A percentile compares a stretch with the other conserved stretches of the same genome.
Evolutionary conservation across 495 filamentous ascomycete species (phyloP).

Genomic region (Podospora australis): DNA sequence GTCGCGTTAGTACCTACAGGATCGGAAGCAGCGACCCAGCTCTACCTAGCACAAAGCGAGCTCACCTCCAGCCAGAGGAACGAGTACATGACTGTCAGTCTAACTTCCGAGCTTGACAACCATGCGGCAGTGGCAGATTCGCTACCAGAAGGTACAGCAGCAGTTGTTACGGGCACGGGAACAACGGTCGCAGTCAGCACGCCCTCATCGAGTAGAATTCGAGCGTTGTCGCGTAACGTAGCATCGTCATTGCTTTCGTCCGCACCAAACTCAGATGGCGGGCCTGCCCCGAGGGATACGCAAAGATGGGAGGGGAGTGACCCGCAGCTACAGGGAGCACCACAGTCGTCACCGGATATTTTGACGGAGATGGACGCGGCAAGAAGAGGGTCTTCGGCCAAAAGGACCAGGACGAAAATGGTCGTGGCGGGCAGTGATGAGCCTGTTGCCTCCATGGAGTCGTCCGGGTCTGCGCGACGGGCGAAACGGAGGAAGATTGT

Average conservation of each 20-base stretch:
- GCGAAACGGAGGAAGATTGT: background rate
- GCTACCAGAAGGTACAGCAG: background rate
- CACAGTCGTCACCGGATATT: constrained; percentile 19
- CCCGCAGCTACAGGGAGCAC: too few species aligned
- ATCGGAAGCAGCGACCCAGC: constrained; percentile 6
- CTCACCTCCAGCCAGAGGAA: constrained; percentile 27
- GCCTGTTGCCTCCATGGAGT: too few species aligned
- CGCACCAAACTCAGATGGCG: too few species aligned
- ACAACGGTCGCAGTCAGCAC: too few species aligned
- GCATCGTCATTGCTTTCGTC: too few species aligned
- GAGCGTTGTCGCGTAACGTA: too few species aligned
- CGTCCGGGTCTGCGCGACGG: too few species aligned
- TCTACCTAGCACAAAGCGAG: constrained; percentile 22
- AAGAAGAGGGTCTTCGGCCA: background rate
- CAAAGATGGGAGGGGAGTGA: too few species aligned
- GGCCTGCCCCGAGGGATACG: too few species aligned
- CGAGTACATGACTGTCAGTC: constrained; percentile 17
- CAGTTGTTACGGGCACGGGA: background rate
- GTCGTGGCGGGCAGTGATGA: too few species aligned
- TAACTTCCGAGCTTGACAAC: constrained; percentile 10
- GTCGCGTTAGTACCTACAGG: constrained; percentile 1
- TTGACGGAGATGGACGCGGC: constrained; percentile 8
- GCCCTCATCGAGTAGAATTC: too few species aligned
- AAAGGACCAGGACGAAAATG: too few species aligned
- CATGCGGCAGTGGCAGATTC: constrained; percentile 5